Base-by-base conservation (phyloP, 2,329 filamentous ascomycete genomes). In the Aspergillus fumigatus region DNA sequence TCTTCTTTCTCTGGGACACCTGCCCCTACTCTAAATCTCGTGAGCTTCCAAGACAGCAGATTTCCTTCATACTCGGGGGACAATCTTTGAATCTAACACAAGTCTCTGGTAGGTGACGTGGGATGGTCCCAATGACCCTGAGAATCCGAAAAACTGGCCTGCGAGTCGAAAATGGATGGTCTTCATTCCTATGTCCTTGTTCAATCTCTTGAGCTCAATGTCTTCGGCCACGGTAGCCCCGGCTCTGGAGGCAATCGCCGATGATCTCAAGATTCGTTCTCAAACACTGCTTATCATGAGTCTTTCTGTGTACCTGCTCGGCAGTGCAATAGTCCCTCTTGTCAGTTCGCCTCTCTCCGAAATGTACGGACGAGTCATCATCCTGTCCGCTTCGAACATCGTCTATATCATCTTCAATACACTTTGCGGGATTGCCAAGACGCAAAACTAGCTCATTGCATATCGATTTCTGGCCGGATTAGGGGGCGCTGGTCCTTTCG, bases 181-280 rank as follows among this genome's bases (percentile, higher is more conserved):
- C 10, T 80, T 82, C 1, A 73, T 83, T 35, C 73, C 83, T 52
- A 73, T 85, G 35, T 79, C 83, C 0, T 72, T 76, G 51, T 85
- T 85, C 66, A 84, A 82, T 4, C 79, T 86, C 62, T 81, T 87
- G 57, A 84, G 83, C 3, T 84, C 85, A 0, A 82, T 88, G 27
- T 83, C 84, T 91, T 85, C 82, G 4, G 82, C 82, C 40, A 87
- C 87, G 78, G 65, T 82, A 1, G 77, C 80, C 0, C 81, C 81
- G 0, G 80, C 77, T 0, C 62, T 88, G 47, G 65, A 68, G 9
- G 67, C 74, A 2, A 82, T 88, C 47, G 75, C 77, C 17, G 60
- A 63, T 2, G 82, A 86, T 32, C 75, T 87, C 29, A 57, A 78
- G 53, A 82, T 86, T 48, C 70, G 71, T 0, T 73, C 73, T 43